A percentile compares a stretch with the other conserved stretches of the same genome.
Conservation (phyloP, 768 basidiomycete species). For the Boletus sp. region DNA sequence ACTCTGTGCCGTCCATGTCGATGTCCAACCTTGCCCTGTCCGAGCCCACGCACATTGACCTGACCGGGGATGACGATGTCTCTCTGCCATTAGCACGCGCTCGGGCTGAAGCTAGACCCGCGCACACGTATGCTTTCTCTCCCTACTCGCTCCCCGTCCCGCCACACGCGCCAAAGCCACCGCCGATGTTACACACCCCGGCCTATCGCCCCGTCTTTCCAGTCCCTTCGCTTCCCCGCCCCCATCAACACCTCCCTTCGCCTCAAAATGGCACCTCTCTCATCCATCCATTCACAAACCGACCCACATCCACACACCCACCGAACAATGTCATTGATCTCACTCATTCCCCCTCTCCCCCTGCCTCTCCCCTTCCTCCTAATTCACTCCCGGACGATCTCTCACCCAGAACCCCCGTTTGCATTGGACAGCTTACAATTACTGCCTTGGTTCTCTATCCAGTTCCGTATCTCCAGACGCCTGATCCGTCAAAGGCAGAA, state of each 20-base stretch:
- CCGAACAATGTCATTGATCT: slow-evolving; percentile 71
- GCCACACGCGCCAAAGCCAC: slow-evolving; percentile 27
- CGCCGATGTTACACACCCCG: slow-evolving; percentile 20
- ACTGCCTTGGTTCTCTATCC: slow-evolving; percentile 87
- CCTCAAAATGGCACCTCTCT: slow-evolving; percentile 27
- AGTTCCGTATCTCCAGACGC: slow-evolving; percentile 58
- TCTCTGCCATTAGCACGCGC: slow-evolving; percentile 26
- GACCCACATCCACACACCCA: slow-evolving; percentile 26
- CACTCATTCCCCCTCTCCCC: slow-evolving; percentile 58
- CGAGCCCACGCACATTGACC: slow-evolving; percentile 61
- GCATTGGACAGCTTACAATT: slow-evolving; percentile 81
- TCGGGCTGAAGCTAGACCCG: slow-evolving; percentile 40
- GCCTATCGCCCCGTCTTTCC: slow-evolving; percentile 54
- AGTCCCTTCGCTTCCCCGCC: slow-evolving; percentile 36
- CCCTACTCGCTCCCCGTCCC: slow-evolving; percentile 23
- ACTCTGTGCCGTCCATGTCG: slow-evolving; percentile 33
- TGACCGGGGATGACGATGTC: slow-evolving; percentile 70
- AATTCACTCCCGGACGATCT: slow-evolving; percentile 52
- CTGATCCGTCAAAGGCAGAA: slow-evolving; percentile 41
- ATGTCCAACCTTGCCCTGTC: slow-evolving; percentile 36
- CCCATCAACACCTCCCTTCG: slow-evolving; percentile 20
- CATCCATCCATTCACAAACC: slow-evolving; percentile 16
- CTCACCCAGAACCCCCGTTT: slow-evolving; percentile 79
- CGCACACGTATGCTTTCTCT: slow-evolving; percentile 24
- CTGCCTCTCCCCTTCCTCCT: slow-evolving; percentile 38